These are phyloP conservation scores for Fraxinus latifolia DNA, from an alignment of 305 asterid genomes.

Conservation along the genomic window DNA sequence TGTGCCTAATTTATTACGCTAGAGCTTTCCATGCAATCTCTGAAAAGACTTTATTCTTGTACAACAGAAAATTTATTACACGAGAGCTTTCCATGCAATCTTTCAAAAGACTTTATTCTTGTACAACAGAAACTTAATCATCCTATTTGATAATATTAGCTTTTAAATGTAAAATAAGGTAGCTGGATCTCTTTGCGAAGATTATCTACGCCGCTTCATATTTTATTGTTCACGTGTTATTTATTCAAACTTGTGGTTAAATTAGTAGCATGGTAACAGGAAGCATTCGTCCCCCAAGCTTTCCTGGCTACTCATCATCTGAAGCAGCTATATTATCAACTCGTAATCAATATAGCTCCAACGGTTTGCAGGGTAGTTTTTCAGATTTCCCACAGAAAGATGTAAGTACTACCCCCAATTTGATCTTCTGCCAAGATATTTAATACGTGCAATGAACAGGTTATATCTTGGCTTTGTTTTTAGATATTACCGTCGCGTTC, in stretches of 20 bases:
- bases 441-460: constrained; percentile 6
- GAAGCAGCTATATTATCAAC: constrained; percentile 45
- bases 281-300: constrained; percentile 34
- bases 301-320: constrained; percentile 52
- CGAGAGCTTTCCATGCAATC: not conserved
- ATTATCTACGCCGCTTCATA: not conserved
- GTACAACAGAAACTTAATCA: not conserved
- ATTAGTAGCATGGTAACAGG: constrained; percentile 35
- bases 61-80: not conserved
- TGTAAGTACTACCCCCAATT: constrained; percentile 34
- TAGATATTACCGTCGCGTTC: constrained; percentile 47
- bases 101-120: not conserved
- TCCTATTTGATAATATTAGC: not conserved
- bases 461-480: constrained; percentile 5
- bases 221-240: not conserved
- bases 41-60: not conserved
- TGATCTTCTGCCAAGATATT: constrained; percentile 9
- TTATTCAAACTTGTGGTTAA: not conserved
- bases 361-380: constrained; percentile 33
- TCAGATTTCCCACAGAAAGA: constrained; percentile 43
- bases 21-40: not conserved
- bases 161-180: constrained; percentile 6
- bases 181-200: not conserved
- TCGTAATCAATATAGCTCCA: constrained; percentile 40
- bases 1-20: not conserved